These are phyloP conservation scores for Mariannaea sp. DNA, from an alignment of 2,329 filamentous ascomycete genomes.

Conservation along the genomic window DNA sequence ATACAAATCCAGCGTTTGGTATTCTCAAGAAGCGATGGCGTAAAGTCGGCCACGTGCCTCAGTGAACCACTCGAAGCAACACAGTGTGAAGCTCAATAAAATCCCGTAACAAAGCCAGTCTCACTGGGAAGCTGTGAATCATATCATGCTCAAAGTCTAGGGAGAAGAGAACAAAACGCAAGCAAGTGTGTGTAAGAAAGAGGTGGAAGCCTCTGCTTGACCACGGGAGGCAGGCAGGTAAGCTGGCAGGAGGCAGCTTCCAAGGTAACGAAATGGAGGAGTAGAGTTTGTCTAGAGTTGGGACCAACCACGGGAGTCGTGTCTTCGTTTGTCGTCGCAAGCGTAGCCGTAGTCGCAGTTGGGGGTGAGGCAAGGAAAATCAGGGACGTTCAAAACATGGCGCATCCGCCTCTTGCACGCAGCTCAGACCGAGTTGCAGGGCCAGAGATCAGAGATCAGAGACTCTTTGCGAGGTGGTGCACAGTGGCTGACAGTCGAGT, in stretches of 20 bases:
- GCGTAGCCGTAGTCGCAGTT: constrained; percentile 22
- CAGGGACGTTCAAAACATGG: constrained; percentile 36
- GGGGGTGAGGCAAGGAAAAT: constrained; percentile 28
- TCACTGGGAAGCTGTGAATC: constrained; percentile 34
- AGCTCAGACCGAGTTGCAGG: constrained; percentile 25
- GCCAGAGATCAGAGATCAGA: constrained; percentile 21
- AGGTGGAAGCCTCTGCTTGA: constrained; percentile 27
- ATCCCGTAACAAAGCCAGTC: constrained; percentile 37
- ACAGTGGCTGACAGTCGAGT: no score
- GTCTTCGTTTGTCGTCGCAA: constrained; percentile 25
- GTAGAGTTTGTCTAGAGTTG: constrained; percentile 16
- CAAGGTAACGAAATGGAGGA: constrained; percentile 12
- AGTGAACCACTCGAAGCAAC: constrained; percentile 24
- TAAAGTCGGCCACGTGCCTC: constrained; percentile 20
- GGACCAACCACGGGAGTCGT: constrained; percentile 9
- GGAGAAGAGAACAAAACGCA: constrained; percentile 15
- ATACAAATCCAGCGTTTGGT: constrained; percentile 9
- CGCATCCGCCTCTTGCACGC: constrained; percentile 32
- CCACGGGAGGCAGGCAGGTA: constrained; percentile 25
- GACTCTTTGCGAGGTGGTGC: constrained; percentile 33
- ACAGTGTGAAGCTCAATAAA: constrained; percentile 32
- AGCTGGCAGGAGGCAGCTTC: constrained; percentile 17
- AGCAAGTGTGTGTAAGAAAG: constrained; percentile 27
- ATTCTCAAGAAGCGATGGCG: constrained; percentile 19
- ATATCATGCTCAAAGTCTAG: constrained; percentile 38